These are phyloP conservation scores for Benincasa hispida DNA, from an alignment of 306 rosid species.

Conservation along the genomic window DNA sequence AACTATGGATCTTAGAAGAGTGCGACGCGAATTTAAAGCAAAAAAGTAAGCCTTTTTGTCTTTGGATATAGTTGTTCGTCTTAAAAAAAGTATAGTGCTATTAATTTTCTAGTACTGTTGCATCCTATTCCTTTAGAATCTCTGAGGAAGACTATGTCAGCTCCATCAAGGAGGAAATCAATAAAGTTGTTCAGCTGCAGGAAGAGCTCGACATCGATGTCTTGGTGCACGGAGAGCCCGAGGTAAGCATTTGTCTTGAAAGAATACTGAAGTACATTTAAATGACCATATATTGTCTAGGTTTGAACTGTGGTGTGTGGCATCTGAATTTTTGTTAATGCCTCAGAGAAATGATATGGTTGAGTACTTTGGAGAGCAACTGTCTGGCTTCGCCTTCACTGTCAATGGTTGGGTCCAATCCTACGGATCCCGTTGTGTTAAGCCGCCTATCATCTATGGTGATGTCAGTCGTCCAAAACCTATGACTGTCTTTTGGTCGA, in stretches of 20 bases:
- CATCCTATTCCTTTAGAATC: constrained; percentile 29
- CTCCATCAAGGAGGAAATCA: constrained; percentile 62
- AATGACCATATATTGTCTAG: background rate
- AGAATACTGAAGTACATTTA: background rate
- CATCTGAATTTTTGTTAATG: background rate
- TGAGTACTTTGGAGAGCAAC: constrained; percentile 89
- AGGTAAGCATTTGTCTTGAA: constrained; percentile 30
- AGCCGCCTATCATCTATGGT: constrained; percentile 82
- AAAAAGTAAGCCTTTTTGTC: constrained; percentile 31
- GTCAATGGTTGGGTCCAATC: constrained; percentile 93
- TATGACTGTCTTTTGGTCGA: constrained; percentile 94
- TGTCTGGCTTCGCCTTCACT: constrained; percentile 81
- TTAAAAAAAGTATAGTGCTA: background rate
- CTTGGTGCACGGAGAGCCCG: constrained; percentile 85
- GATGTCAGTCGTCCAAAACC: constrained; percentile 89
- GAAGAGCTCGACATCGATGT: constrained; percentile 89
- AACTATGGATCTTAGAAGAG: constrained; percentile 62
- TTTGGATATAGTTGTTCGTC: background rate
- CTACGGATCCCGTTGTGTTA: constrained; percentile 76
- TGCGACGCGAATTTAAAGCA: constrained; percentile 75
- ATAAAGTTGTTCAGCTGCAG: constrained; percentile 65
- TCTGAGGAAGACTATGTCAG: constrained; percentile 50
- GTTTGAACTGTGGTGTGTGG: background rate
- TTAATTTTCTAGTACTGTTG: background rate
- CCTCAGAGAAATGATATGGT: constrained; percentile 85